Percentiles rank a stretch among this genome's conserved stretches.
Evolutionary conservation across 768 basidiomycete genomes (phyloP).

Genomic region (Fomitopsis serialis): DNA sequence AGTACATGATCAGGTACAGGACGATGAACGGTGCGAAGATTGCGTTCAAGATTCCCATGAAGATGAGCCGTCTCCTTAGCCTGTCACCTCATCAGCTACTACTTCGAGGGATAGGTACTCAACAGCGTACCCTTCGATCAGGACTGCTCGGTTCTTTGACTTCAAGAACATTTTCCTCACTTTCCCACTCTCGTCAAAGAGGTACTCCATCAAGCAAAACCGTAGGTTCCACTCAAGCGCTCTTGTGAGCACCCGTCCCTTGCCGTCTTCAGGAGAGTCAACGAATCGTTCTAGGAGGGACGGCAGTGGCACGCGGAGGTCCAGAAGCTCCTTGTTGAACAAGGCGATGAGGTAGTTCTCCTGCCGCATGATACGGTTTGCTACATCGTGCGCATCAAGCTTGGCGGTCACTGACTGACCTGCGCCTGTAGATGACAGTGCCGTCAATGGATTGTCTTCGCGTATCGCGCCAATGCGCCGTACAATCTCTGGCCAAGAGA

Average conservation of each 20-base stretch:
- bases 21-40: conserved; percentile 97
- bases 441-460: conserved; percentile 90
- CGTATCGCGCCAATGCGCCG: conserved; percentile 84
- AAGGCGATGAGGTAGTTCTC: conserved; percentile 98
- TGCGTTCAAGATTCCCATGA: conserved; percentile 96
- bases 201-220: conserved; percentile 91
- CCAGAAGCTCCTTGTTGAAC: conserved; percentile 94
- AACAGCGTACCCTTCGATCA: conserved; percentile 76
- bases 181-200: conserved; percentile 86
- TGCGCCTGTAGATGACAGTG: conserved; percentile 59
- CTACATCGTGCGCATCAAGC: conserved; percentile 96
- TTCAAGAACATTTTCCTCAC: conserved; percentile 91
- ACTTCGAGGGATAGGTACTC: neutral
- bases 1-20: conserved; percentile 93
- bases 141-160: conserved; percentile 65
- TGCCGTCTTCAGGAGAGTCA: conserved; percentile 44
- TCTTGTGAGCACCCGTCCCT: conserved; percentile 78
- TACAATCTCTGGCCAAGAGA: conserved; percentile 95
- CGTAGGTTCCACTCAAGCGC: conserved; percentile 96
- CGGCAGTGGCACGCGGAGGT: conserved; percentile 82
- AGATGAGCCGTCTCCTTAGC: conserved; percentile 79
- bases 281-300: conserved; percentile 41
- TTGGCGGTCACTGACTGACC: conserved; percentile 73
- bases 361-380: conserved; percentile 95
- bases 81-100: conserved; percentile 34